phyloP scores from a whole-genome alignment of 176 grass and related monocot species.

The Phyllostachys edulis region DNA sequence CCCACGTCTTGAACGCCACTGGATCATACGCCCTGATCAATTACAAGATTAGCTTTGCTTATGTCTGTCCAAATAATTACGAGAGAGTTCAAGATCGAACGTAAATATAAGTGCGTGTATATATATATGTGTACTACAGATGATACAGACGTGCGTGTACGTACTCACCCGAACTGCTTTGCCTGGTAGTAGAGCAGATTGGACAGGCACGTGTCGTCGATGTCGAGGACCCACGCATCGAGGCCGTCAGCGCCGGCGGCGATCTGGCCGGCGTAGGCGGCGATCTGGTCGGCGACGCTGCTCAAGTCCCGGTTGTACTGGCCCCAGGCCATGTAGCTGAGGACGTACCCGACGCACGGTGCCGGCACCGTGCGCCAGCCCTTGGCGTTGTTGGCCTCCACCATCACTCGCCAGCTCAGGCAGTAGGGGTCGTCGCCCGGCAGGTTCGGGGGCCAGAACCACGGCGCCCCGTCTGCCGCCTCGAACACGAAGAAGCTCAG shows the following conservation, averaged over 20 bases:
- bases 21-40: constrained; percentile 60
- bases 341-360: constrained; percentile 59
- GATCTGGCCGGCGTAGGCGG: constrained; percentile 46
- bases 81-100: no score
- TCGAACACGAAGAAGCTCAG: background rate
- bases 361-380: constrained; percentile 57
- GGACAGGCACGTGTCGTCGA: constrained; percentile 88
- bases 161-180: constrained; percentile 64
- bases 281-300: constrained; percentile 42
- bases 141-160: background rate
- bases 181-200: constrained; percentile 69
- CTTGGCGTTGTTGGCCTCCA: constrained; percentile 75
- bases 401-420: constrained; percentile 74
- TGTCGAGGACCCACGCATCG: constrained; percentile 82
- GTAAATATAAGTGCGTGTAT: no score
- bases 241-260: constrained; percentile 31
- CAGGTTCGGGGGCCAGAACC: constrained; percentile 30
- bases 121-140: no score
- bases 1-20: constrained; percentile 67
- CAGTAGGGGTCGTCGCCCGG: constrained; percentile 39
- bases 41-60: background rate
- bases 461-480: background rate
- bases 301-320: constrained; percentile 64
- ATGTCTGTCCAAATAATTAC: background rate
- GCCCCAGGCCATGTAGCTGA: constrained; percentile 62